Conservation (phyloP, 176 grass and related monocot species). For the Oryza meridionalis region DNA sequence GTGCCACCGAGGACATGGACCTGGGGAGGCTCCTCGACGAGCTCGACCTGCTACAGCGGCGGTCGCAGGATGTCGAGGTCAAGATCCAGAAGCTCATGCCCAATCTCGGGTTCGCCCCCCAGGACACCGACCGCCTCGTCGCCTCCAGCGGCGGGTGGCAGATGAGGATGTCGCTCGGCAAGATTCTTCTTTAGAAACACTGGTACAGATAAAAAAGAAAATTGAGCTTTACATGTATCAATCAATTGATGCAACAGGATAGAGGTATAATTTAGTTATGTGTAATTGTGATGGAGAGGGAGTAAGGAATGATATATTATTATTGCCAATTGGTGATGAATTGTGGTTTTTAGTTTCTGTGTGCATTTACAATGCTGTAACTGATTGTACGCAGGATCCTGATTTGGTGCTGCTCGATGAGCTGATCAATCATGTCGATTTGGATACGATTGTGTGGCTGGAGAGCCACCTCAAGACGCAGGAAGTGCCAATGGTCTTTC, state of each 20-base stretch:
- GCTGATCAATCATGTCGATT: constrained; percentile 93
- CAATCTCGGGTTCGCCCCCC: constrained; percentile 70
- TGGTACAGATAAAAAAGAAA: constrained; percentile 39
- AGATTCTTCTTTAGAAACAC: constrained; percentile 78
- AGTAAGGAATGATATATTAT: neutral
- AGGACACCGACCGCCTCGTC: constrained; percentile 84
- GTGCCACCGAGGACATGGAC: constrained; percentile 69
- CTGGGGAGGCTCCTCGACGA: constrained; percentile 88
- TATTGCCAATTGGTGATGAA: neutral
- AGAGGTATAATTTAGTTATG: no score
- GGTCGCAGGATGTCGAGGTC: constrained; percentile 74
- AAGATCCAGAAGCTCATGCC: constrained; percentile 98
- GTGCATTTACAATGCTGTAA: constrained; percentile 11
- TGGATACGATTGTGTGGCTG: constrained; percentile 95
- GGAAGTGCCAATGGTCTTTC: constrained; percentile 97
- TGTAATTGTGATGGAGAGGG: neutral
- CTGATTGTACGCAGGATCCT: constrained; percentile 71
- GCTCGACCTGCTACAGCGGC: constrained; percentile 82
- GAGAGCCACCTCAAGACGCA: constrained; percentile 83
- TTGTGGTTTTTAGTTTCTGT: neutral
- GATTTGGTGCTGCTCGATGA: constrained; percentile 95
- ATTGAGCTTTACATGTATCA: constrained; percentile 2
- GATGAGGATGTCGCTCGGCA: constrained; percentile 98
- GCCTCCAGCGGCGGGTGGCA: constrained; percentile 91
- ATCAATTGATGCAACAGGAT: no score